These are phyloP conservation scores for Neurospora sp. DNA, from an alignment of 495 filamentous ascomycete genomes.

Conservation along the genomic window DNA sequence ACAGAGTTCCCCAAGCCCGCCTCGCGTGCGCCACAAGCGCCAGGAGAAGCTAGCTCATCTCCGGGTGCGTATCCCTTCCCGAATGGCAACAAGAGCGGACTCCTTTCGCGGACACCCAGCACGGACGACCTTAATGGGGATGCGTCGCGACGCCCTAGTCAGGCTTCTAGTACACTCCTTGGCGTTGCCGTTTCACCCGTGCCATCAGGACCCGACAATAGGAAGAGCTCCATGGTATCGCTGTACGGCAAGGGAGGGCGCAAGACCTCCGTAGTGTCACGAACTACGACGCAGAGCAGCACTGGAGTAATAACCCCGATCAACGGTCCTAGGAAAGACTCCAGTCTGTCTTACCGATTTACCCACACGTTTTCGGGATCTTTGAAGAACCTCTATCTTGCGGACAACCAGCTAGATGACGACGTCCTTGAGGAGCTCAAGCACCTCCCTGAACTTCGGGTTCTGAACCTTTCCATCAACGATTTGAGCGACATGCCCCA, in stretches of 20 bases:
- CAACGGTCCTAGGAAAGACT: constrained; percentile 66
- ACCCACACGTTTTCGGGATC: constrained; percentile 78
- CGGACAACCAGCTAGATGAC: constrained; percentile 87
- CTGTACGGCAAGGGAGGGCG: constrained; percentile 63
- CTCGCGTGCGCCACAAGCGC: constrained; percentile 48
- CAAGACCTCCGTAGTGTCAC: constrained; percentile 77
- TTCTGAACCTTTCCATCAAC: constrained; percentile 94
- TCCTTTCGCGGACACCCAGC: constrained; percentile 49
- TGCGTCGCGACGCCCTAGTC: constrained; percentile 74
- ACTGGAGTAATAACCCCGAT: constrained; percentile 46
- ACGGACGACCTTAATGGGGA: constrained; percentile 67
- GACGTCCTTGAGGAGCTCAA: constrained; percentile 88
- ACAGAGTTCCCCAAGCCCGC: constrained; percentile 80
- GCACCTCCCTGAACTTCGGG: constrained; percentile 70
- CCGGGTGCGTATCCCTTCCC: constrained; percentile 9
- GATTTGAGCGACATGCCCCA: constrained; percentile 85
- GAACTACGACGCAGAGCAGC: constrained; percentile 36
- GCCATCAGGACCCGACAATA: constrained; percentile 44
- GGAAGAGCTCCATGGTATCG: constrained; percentile 71
- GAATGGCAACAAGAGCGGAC: constrained; percentile 36
- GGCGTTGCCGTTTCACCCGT: constrained; percentile 65
- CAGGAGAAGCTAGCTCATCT: constrained; percentile 30
- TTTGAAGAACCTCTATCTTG: constrained; percentile 72
- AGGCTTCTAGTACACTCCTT: constrained; percentile 65
- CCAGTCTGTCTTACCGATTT: constrained; percentile 62